Base-by-base conservation (phyloP, 2,329 filamentous ascomycete species). In the Trichoderma sp. region DNA sequence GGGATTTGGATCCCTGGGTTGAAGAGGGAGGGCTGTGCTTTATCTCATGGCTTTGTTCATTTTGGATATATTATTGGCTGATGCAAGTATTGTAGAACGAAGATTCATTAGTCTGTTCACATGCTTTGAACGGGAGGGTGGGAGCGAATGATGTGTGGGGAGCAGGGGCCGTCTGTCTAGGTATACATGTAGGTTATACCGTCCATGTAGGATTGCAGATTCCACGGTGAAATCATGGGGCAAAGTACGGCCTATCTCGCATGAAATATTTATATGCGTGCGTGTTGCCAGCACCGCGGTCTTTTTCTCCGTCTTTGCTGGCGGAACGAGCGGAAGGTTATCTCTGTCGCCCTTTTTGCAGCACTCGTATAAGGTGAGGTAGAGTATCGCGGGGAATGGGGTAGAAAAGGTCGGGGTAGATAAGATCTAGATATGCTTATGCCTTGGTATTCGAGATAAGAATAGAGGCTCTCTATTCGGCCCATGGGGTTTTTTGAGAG, bases 301-400 rank as follows among this genome's bases (percentile, higher is more conserved):
- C 56, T 14, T 11, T 26, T n/a, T n/a, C n/a, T 59, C 8, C 8
- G 2, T 6, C 14, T 30, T n/a, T 5, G 21, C 4, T 37, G 14
- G 56, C 58, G 58, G 58, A 60, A 60, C 58, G 26, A 28, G 58
- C 58, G 58, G 58, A 60, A 60, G 58, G 58, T 11, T 60, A 60
- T 60, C 58, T 60, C 13, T 60, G 39, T 43, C 4, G 2, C 10
- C 7, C 3, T 49, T n/a, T 49, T 24, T n/a, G 7, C 39, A n/a
- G 16, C 37, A 7, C 14, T 39, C 39, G 16, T 3, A 6, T 3
- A 6, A 8, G 16, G 6, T 43, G 39, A 18, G 24, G 21, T 43
- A 5, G 28, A 18, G n/a, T 43, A 18, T 2, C 39, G 39, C 58
- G 58, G 58, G 28, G 39, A 21, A 39, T 39, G 37, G 37, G 37